These are phyloP conservation scores for Entonaema liquescens DNA, from an alignment of 495 filamentous ascomycete genomes.

Conservation along the genomic window DNA sequence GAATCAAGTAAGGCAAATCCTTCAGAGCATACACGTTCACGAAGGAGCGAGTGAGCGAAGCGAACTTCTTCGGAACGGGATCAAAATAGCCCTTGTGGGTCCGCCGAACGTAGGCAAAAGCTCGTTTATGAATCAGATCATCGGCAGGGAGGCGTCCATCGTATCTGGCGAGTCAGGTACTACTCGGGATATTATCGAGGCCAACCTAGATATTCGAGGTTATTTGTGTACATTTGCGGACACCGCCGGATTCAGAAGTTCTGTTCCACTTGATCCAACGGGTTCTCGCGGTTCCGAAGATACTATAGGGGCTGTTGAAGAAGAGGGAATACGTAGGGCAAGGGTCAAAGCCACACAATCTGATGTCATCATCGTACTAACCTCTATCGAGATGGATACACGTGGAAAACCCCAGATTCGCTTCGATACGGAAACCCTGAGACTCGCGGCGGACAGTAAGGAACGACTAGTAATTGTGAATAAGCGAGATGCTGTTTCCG, in stretches of 20 bases:
- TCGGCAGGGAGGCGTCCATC: constrained; percentile 94
- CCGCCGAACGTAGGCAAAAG: constrained; percentile 97
- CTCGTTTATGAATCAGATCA: constrained; percentile 86
- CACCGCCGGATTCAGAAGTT: constrained; percentile 80
- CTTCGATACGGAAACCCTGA: constrained; percentile 59
- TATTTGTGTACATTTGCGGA: constrained; percentile 91
- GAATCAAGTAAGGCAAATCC: constrained; percentile 66
- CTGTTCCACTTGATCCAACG: constrained; percentile 21
- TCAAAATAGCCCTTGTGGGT: constrained; percentile 84
- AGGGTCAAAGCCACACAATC: constrained; percentile 81
- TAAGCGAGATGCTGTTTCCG: constrained; percentile 73
- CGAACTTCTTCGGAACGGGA: constrained; percentile 86
- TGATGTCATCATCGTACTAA: constrained; percentile 84
- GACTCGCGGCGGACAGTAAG: constrained; percentile 61
- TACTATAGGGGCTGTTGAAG: constrained; percentile 75
- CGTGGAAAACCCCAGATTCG: constrained; percentile 49
- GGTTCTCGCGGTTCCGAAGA: constrained; percentile 26
- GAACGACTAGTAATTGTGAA: constrained; percentile 79
- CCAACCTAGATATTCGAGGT: constrained; percentile 87
- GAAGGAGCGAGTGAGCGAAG: constrained; percentile 80
- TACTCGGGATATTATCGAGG: constrained; percentile 92
- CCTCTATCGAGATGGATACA: constrained; percentile 67
- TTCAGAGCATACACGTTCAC: constrained; percentile 69
- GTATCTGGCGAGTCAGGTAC: constrained; percentile 92
- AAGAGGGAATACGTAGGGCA: constrained; percentile 90